Base-by-base conservation (phyloP, 2,329 filamentous ascomycete genomes). In the Neofusicoccum umdonicola region DNA sequence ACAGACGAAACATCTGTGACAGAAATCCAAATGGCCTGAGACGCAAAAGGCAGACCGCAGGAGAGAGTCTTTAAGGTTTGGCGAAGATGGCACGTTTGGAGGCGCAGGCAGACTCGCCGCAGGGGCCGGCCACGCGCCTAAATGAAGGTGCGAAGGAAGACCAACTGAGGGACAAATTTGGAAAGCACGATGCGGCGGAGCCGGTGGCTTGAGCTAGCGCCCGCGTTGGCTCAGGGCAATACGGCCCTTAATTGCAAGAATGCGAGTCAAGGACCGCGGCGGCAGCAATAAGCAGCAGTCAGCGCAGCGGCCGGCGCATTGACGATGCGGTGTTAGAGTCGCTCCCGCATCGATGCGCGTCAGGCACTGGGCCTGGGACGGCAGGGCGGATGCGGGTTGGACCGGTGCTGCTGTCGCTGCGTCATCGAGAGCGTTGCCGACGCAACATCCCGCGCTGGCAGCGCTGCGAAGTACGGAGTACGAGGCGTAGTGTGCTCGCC, bases 131-230 rank as follows among this genome's bases (percentile, higher is more conserved):
- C 15, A 47, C 52, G 39, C 17, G n/a, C 27, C n/a, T 37, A 45
- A 44, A 60, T 22, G 56, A 60, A 47, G 56, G 27, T 47, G 52
- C n/a, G 56, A 37, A 19, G 56, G 56, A 47, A 47, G 41, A 22
- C 27, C 27, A 57, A 57, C 22, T 34, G 19, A 22, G 31, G 54
- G 22, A 22, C 54, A 45, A 15, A 44, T 45, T 57, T 57, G 54
- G 54, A 57, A 57, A 57, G 54, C 54, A 57, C 39, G 54, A 57
- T 57, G 22, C 54, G 54, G 54, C 54, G 39, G 54, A 13, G 15
- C 54, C 54, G 54, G 54, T 57, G 54, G 54, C 39, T 57, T 44
- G 15, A 34, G 12, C 22, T 17, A 57, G 39, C 13, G 39, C 39
- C 39, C 39, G 54, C 41, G 39, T 19, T 44, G 54, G 17, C 11